Percentiles rank a stretch among this genome's conserved stretches.
Conservation (phyloP, 73 alveolate species). For the Paramecium sonneborni region DNA sequence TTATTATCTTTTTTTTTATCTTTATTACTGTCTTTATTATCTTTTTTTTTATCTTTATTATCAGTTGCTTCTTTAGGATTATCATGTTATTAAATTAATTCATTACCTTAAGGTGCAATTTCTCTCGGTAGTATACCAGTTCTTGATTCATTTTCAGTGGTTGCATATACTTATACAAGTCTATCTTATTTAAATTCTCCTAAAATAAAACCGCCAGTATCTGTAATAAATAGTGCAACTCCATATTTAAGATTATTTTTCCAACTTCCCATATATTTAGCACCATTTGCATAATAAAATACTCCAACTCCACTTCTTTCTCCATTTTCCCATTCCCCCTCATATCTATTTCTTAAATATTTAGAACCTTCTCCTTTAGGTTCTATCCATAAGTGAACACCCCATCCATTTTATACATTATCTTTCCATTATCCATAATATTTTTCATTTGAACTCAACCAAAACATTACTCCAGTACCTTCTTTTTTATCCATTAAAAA, state of each 20-base stretch:
- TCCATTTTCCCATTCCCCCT: slow-evolving; percentile 98
- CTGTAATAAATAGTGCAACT: slow-evolving; percentile 92
- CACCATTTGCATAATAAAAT: slow-evolving; percentile 96
- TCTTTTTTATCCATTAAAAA: slow-evolving; percentile 88
- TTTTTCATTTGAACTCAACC: slow-evolving; percentile 93
- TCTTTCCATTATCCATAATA: slow-evolving; percentile 98
- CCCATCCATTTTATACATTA: slow-evolving; percentile 94
- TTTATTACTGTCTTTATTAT: neutral
- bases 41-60: neutral
- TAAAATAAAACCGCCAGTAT: slow-evolving; percentile 93
- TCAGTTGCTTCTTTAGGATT: neutral
- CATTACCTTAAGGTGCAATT: slow-evolving; percentile 21
- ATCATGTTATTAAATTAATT: neutral
- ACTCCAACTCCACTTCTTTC: slow-evolving; percentile 98
- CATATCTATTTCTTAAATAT: slow-evolving; percentile 96
- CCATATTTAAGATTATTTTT: slow-evolving; percentile 94
- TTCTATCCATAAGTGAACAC: slow-evolving; percentile 98
- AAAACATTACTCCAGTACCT: slow-evolving; percentile 96
- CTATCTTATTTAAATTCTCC: slow-evolving; percentile 98
- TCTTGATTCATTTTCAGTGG: slow-evolving; percentile 55
- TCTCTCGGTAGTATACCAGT: slow-evolving; percentile 46
- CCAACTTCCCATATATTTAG: slow-evolving; percentile 99
- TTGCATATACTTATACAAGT: slow-evolving; percentile 80
- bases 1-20: neutral
- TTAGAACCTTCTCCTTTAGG: slow-evolving; percentile 87